phyloP scores from a whole-genome alignment of 768 basidiomycete genomes.

The Podaxis sp. region DNA sequence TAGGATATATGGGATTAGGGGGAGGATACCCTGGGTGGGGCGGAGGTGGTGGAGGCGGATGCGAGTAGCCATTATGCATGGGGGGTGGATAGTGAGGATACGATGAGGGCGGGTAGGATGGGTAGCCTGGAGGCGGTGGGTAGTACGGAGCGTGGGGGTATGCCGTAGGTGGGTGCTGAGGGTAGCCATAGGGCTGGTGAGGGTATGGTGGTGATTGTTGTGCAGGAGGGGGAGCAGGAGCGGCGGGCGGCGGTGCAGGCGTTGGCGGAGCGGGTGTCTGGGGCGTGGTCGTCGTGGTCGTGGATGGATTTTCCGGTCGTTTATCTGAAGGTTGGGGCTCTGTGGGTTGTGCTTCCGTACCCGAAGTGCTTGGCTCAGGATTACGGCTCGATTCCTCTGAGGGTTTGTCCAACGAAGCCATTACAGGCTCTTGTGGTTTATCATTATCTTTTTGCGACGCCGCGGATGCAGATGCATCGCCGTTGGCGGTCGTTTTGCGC shows the following conservation, averaged over 20 bases:
- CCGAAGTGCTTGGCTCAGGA: slow-evolving; percentile 9
- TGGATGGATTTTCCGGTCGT: slow-evolving; percentile 4
- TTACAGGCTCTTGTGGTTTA: slow-evolving; percentile 11
- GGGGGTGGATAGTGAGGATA: slow-evolving; percentile 40
- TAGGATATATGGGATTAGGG: slow-evolving; percentile 25
- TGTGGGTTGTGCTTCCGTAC: slow-evolving; percentile 17
- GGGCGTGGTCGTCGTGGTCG: slow-evolving; percentile 16
- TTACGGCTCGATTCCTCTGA: neutral
- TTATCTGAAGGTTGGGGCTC: slow-evolving; percentile 24
- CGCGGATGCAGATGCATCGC: slow-evolving; percentile 15
- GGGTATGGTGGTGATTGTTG: slow-evolving; percentile 36
- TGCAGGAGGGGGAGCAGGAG: slow-evolving; percentile 16
- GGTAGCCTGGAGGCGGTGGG: slow-evolving; percentile 44
- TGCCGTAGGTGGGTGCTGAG: slow-evolving; percentile 41
- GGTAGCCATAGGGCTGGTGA: slow-evolving; percentile 55
- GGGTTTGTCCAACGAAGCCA: slow-evolving; percentile 7
- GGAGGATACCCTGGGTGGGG: slow-evolving; percentile 34
- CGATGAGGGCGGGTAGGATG: slow-evolving; percentile 28
- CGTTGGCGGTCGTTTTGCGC: slow-evolving; percentile 29
- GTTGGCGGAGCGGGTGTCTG: slow-evolving; percentile 16
- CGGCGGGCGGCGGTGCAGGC: slow-evolving; percentile 18
- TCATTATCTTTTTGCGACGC: slow-evolving; percentile 8
- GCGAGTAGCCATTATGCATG: slow-evolving; percentile 39
- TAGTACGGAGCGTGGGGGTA: slow-evolving; percentile 74
- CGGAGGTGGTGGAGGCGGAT: slow-evolving; percentile 31